Conservation (phyloP, 192 early-diverging fungal genomes). For the Linnemannia elongata region DNA sequence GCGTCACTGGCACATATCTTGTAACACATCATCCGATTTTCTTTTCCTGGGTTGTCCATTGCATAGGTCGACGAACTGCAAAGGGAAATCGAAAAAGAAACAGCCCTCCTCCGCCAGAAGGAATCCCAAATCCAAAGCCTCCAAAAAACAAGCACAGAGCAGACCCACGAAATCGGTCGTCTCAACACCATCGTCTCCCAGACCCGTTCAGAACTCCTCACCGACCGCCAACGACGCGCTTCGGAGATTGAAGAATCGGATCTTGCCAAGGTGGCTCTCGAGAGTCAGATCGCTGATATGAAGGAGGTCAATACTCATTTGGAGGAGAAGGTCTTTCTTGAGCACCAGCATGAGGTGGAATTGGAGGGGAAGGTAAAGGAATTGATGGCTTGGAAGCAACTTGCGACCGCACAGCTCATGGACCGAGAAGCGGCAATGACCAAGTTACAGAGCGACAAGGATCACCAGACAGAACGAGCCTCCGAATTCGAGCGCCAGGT, state of each 20-base stretch:
- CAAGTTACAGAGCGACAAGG: not conserved
- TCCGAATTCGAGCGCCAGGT: not conserved
- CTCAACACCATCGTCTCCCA: slow-evolving; percentile 12
- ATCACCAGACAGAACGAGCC: not conserved
- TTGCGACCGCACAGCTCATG: not conserved
- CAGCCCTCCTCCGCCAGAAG: not conserved
- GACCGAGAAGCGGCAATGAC: not conserved
- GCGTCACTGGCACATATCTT: no score
- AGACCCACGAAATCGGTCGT: slow-evolving; percentile 22
- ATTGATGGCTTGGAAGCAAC: slow-evolving; percentile 9
- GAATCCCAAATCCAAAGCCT: slow-evolving; percentile 12
- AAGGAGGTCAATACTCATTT: not conserved
- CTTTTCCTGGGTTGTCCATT: no score
- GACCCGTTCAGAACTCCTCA: slow-evolving; percentile 11
- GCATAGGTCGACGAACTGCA: slow-evolving; percentile 12
- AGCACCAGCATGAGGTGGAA: slow-evolving; percentile 3
- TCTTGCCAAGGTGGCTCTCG: not conserved
- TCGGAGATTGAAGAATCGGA: slow-evolving; percentile 13
- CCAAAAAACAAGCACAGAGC: slow-evolving; percentile 11
- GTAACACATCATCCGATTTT: not conserved
- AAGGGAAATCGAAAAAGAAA: slow-evolving; percentile 20
- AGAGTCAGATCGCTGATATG: slow-evolving; percentile 7
- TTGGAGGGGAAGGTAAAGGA: not conserved
- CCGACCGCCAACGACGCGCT: not conserved
- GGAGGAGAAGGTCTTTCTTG: not conserved